Base-by-base conservation (phyloP, 306 rosid species). In the Neltuma alba region DNA sequence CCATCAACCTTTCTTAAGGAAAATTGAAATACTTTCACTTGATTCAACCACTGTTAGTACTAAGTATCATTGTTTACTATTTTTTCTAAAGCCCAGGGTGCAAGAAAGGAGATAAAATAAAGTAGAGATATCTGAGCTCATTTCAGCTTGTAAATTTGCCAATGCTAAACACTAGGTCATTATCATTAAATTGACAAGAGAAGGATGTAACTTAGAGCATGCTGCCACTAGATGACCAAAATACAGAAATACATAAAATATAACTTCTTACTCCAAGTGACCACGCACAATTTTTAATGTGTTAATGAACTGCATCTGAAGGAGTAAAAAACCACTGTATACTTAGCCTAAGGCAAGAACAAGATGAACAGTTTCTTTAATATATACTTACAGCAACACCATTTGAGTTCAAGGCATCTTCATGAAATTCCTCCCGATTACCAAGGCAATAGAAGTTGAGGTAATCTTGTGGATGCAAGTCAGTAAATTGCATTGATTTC, bases 371-470 rank as follows among this genome's bases (percentile, higher is more conserved):
- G 7, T 42, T 9, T 57, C 30, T 57, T 67, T 25, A 6, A 36
- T 68, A 80, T 61, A 77, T 40, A 38, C 72, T 85, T 89, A 95
- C 99, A 92, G 58, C 62, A 68, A 79, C 74, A 74, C 81, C 88
- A 78, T 85, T 88, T 57, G 83, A 50, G 74, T 9, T 55, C 6
- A 66, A 52, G 25, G 30, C 42, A 76, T 90, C 83, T 79, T 84
- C 92, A 7, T 72, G 23, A 68, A 45, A 0, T 12, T 72, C 57
- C 86, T 96, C 99, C 61, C 96, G 93, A 27, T 96, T 93, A 57
- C 99, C 99, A 75, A 96, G 99, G 89, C 99, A 93, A 84, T 89
- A 93, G 82, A 96, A 96, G 77, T 93, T 96, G 75, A 96, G 97
- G 85, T 87, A 96, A 77, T 93, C 93, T 83, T 70, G 92, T 61